Percentiles rank a stretch among this genome's conserved stretches.
phyloP scores from a whole-genome alignment of 306 rosid species.

The Abrus pulchellus region DNA sequence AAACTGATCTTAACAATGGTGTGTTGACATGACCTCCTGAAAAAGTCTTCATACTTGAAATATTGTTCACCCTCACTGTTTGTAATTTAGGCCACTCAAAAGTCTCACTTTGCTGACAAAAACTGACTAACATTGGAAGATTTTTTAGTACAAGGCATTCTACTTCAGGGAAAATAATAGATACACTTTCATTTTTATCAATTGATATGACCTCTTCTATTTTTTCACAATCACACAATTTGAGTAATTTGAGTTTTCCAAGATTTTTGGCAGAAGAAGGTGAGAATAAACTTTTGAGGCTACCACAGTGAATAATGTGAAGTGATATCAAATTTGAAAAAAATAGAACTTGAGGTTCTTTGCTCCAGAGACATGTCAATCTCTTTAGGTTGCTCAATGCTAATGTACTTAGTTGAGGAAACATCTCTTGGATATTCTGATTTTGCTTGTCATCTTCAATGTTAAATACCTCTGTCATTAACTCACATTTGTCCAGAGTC shows the following conservation, averaged over 20 bases:
- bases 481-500: not conserved
- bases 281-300: conserved; percentile 6
- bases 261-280: not conserved
- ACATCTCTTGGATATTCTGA: not conserved
- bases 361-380: not conserved
- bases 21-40: not conserved
- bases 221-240: not conserved
- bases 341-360: conserved; percentile 29
- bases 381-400: not conserved
- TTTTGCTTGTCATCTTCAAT: not conserved
- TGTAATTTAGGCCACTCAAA: not conserved
- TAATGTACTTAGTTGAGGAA: not conserved
- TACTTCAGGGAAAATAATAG: not conserved
- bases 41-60: conserved; percentile 1
- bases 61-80: not conserved
- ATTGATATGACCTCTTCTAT: not conserved
- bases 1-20: not conserved
- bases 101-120: not conserved
- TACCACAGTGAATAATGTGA: not conserved
- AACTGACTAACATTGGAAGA: not conserved
- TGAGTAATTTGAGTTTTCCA: not conserved
- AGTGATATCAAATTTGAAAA: conserved; percentile 5
- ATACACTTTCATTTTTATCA: not conserved
- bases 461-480: not conserved
- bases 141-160: conserved; percentile 15